phyloP scores from a whole-genome alignment of 352 stramenopile genomes.

The Phytophthora litchii region DNA sequence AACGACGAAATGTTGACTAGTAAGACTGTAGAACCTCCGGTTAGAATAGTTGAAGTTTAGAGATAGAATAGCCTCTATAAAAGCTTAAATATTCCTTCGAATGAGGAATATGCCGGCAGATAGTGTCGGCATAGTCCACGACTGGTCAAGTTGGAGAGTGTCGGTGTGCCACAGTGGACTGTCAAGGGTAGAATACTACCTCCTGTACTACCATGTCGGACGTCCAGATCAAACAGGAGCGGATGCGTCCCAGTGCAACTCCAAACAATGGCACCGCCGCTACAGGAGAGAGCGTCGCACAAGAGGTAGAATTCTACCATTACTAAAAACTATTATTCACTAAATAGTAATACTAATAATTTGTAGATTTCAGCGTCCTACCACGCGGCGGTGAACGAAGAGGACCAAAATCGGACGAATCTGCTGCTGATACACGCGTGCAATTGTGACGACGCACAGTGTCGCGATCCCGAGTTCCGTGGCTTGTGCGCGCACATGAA shows the following conservation, averaged over 20 bases:
- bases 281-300: background rate
- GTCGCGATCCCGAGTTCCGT: conserved; percentile 36
- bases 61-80: background rate
- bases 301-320: conserved; percentile 10
- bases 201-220: conserved; percentile 12
- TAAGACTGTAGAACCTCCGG: background rate
- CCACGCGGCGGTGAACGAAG: conserved; percentile 7
- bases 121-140: background rate
- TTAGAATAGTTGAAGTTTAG: background rate
- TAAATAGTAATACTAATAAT: background rate
- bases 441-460: conserved; percentile 50
- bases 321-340: no score
- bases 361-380: conserved; percentile 20
- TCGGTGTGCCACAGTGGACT: no score
- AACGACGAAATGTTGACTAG: background rate
- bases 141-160: no score
- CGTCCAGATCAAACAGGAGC: conserved; percentile 27
- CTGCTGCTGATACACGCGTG: conserved; percentile 62
- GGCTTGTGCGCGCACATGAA: conserved; percentile 65
- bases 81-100: background rate
- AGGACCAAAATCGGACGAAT: conserved; percentile 39
- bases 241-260: conserved; percentile 1
- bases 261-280: background rate
- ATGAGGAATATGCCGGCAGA: background rate
- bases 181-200: background rate